These are phyloP conservation scores for Wickerhamomyces tratensis DNA, from an alignment of 805 yeast genomes.

Conservation along the genomic window DNA sequence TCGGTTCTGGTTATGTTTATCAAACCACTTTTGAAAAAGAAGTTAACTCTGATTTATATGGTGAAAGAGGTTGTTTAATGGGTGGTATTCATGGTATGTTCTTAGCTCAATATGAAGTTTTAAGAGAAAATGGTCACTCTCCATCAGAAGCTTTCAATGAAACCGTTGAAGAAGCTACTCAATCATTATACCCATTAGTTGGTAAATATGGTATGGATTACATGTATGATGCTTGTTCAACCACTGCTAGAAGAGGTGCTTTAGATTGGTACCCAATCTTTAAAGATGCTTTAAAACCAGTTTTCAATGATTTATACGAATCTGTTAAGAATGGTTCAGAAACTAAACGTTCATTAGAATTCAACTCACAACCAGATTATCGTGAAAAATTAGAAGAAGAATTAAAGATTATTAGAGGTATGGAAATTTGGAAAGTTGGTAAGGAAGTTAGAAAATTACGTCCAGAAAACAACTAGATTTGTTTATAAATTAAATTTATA, in stretches of 20 bases:
- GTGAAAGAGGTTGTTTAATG: conserved; percentile 99
- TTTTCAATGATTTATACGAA: conserved; percentile 91
- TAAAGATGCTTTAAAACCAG: conserved; percentile 98
- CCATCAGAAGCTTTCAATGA: conserved; percentile 99
- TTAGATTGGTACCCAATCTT: conserved; percentile 99
- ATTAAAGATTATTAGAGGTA: conserved; percentile 84
- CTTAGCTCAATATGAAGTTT: conserved; percentile 99
- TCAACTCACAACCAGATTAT: conserved; percentile 98
- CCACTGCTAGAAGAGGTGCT: conserved; percentile 99
- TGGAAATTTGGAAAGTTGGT: conserved; percentile 99
- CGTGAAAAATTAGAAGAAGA: conserved; percentile 92
- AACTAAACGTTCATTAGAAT: conserved; percentile 96
- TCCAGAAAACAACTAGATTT: conserved; percentile 88
- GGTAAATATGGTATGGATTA: conserved; percentile 99
- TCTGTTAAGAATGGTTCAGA: conserved; percentile 94
- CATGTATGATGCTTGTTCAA: conserved; percentile 99
- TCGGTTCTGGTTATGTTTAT: conserved; percentile 99
- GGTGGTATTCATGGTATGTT: conserved; percentile 99
- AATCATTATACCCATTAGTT: conserved; percentile 96
- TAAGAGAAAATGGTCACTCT: conserved; percentile 99
- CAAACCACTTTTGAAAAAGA: conserved; percentile 99
- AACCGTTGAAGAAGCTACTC: conserved; percentile 99
- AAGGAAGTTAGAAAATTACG: conserved; percentile 99
- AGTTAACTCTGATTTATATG: conserved; percentile 98
- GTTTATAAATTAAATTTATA: neutral